Conservation (phyloP, 441 rosid species). For the Omphalea diandra region DNA sequence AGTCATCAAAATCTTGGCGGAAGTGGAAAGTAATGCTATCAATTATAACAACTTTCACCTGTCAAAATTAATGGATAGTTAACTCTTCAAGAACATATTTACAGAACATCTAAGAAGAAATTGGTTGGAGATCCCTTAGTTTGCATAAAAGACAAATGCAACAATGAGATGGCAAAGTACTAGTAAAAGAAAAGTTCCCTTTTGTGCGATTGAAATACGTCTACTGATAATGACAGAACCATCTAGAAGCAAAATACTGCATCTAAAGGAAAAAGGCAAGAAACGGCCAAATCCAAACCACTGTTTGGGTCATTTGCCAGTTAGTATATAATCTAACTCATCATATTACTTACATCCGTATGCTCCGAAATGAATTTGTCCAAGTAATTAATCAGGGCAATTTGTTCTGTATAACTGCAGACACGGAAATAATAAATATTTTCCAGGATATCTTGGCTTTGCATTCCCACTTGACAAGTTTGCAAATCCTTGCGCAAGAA, state of each 20-base stretch:
- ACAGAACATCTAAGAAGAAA: not conserved
- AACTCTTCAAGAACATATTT: not conserved
- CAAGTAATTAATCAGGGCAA: slow-evolving; percentile 73
- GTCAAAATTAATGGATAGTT: slow-evolving; percentile 23
- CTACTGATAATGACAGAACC: not conserved
- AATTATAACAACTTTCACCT: slow-evolving; percentile 79
- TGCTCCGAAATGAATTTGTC: slow-evolving; percentile 79
- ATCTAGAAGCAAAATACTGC: slow-evolving; percentile 4
- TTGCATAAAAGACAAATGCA: not conserved
- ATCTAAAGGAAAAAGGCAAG: slow-evolving; percentile 3
- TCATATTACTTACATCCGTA: slow-evolving; percentile 55
- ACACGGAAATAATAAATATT: slow-evolving; percentile 81
- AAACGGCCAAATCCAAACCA: not conserved
- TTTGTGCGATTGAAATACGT: slow-evolving; percentile 4
- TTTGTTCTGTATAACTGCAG: slow-evolving; percentile 88
- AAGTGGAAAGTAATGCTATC: slow-evolving; percentile 94
- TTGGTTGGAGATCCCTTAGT: not conserved
- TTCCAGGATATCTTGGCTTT: slow-evolving; percentile 63
- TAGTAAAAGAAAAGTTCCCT: slow-evolving; percentile 1
- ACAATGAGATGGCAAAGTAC: not conserved
- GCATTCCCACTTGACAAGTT: slow-evolving; percentile 42
- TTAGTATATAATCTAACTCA: not conserved
- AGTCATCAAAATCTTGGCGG: slow-evolving; percentile 92
- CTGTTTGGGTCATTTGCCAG: not conserved
- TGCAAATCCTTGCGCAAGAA: slow-evolving; percentile 49